A percentile compares a stretch with the other conserved stretches of the same genome.
These are phyloP conservation scores for Tetrapyrgos nigripes DNA, from an alignment of 1,284 basidiomycete species.

Conservation along the genomic window DNA sequence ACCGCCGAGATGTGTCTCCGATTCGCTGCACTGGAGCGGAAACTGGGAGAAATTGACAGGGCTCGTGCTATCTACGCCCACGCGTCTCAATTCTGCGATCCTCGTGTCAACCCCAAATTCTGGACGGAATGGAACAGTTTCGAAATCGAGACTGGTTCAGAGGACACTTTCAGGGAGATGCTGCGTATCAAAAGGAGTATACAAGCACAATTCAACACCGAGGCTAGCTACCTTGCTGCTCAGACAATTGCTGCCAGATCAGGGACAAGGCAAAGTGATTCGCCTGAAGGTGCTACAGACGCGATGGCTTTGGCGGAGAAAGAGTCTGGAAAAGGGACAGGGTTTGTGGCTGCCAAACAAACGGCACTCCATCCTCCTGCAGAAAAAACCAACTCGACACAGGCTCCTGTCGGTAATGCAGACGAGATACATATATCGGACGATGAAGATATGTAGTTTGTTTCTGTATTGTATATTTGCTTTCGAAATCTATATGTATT, in stretches of 20 bases:
- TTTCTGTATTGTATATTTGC: conserved; percentile 10
- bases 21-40: conserved; percentile 95
- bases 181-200: conserved; percentile 97
- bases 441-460: conserved; percentile 64
- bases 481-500: conserved; percentile 17
- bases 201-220: conserved; percentile 98
- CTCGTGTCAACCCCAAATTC: conserved; percentile 88
- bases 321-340: conserved; percentile 36
- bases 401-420: conserved; percentile 54
- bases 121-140: conserved; percentile 98
- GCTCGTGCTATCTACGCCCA: conserved; percentile 97
- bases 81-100: conserved; percentile 98
- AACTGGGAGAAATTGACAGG: conserved; percentile 98
- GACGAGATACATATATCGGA: conserved; percentile 89
- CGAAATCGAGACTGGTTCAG: conserved; percentile 97
- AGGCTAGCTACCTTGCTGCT: conserved; percentile 87
- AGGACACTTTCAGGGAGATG: conserved; percentile 99
- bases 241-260: conserved; percentile 79
- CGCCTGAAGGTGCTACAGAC: conserved; percentile 54
- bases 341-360: conserved; percentile 58
- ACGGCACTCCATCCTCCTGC: conserved; percentile 33
- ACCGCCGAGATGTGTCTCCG: conserved; percentile 98
- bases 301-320: conserved; percentile 35
- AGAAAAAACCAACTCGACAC: conserved; percentile 22
- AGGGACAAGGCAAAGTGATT: conserved; percentile 56